These are phyloP conservation scores for Coemansia sp. DNA, from an alignment of 192 early-diverging fungal genomes.

Conservation along the genomic window DNA sequence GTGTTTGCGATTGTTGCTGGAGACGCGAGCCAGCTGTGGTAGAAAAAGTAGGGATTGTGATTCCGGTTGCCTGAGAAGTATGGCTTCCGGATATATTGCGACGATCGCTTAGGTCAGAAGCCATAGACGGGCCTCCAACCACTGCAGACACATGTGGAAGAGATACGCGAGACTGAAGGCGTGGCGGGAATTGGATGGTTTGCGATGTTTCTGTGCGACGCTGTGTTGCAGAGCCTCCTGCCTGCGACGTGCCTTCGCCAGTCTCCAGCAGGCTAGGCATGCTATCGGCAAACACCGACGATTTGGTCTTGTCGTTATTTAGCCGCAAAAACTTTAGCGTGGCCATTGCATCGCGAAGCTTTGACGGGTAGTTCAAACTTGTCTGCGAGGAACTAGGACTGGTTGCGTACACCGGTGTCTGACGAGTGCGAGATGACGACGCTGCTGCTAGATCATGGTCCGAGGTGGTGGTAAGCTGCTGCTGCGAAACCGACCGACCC, in stretches of 20 bases:
- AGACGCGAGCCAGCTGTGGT: neutral
- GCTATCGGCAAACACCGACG: slow-evolving; percentile 29
- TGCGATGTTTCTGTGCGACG: slow-evolving; percentile 17
- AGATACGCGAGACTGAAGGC: slow-evolving; percentile 38
- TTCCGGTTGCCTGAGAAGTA: neutral
- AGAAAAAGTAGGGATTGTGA: neutral
- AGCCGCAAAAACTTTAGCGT: slow-evolving; percentile 49
- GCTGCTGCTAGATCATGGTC: slow-evolving; percentile 1
- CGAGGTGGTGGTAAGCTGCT: slow-evolving; percentile 20
- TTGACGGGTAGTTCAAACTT: slow-evolving; percentile 48
- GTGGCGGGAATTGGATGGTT: slow-evolving; percentile 16
- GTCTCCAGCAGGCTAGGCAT: slow-evolving; percentile 46
- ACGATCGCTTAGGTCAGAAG: slow-evolving; percentile 4
- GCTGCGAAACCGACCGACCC: slow-evolving; percentile 47
- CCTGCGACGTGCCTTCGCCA: slow-evolving; percentile 17
- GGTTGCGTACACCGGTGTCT: slow-evolving; percentile 11
- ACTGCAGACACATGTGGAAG: slow-evolving; percentile 22
- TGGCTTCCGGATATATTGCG: neutral
- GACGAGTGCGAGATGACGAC: slow-evolving; percentile 11
- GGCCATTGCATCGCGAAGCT: slow-evolving; percentile 55
- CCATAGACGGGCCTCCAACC: neutral
- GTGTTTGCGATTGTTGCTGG: slow-evolving; percentile 17
- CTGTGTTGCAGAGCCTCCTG: neutral
- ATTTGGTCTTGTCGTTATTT: slow-evolving; percentile 34
- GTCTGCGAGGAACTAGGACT: slow-evolving; percentile 51